Percentiles rank a stretch among this genome's conserved stretches.
Evolutionary conservation across 257 asterid genomes (phyloP).

Genomic region (Nicotiana tomentosiformis): DNA sequence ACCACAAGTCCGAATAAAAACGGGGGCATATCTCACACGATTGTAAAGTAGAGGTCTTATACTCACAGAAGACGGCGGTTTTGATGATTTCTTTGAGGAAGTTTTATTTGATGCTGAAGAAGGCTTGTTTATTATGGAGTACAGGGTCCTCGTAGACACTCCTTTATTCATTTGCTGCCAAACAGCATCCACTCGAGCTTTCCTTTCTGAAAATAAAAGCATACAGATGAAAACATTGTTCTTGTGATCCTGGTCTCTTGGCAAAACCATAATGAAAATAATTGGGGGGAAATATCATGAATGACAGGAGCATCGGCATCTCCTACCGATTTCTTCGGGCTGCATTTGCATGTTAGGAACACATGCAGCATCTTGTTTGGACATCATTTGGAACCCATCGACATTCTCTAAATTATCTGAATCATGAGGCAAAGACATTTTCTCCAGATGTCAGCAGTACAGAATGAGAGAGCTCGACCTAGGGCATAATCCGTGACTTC

Average conservation of each 20-base stretch:
- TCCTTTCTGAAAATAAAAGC: constrained; percentile 48
- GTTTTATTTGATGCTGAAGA: constrained; percentile 29
- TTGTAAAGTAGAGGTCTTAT: constrained; percentile 14
- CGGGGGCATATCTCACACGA: constrained; percentile 6
- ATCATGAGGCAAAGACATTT: background rate
- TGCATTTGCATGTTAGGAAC: constrained; percentile 12
- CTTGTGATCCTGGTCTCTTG: background rate
- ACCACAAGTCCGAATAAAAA: constrained; percentile 3
- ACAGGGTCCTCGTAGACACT: constrained; percentile 54
- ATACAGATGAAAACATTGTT: constrained; percentile 7
- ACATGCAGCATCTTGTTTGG: constrained; percentile 18
- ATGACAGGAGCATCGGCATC: background rate
- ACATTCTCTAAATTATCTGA: constrained; percentile 11
- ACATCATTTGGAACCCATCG: constrained; percentile 14
- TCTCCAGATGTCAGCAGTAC: background rate
- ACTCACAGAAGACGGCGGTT: constrained; percentile 42
- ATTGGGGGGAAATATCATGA: background rate
- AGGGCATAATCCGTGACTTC: background rate
- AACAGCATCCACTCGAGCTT: constrained; percentile 76
- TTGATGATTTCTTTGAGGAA: constrained; percentile 27
- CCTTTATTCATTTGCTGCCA: constrained; percentile 98
- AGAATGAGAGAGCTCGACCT: background rate
- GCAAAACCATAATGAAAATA: background rate
- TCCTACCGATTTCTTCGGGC: constrained; percentile 31
- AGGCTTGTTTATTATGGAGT: constrained; percentile 40